Conservation (phyloP, 2,329 filamentous ascomycete genomes). For the Aureobasidium sp. region DNA sequence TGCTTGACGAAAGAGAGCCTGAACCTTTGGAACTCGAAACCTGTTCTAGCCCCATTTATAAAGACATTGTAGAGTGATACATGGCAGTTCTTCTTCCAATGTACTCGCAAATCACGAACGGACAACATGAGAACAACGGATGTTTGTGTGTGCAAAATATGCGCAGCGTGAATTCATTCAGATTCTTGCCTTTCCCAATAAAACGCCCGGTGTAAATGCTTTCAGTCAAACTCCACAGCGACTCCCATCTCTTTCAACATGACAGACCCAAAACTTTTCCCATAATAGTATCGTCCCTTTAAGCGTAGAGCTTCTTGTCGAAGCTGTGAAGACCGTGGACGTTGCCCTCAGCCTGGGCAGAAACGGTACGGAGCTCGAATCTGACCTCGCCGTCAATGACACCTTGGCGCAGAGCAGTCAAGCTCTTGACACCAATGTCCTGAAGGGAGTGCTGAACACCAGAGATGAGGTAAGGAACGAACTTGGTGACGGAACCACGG, state of each 20-base stretch:
- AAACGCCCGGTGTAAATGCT: conserved; percentile 15
- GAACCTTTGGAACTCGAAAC: no score
- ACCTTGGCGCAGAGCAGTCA: conserved; percentile 67
- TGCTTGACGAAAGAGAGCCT: no score
- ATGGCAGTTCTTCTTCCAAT: no score
- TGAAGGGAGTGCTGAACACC: conserved; percentile 97
- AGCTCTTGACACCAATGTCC: conserved; percentile 80
- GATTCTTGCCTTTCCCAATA: background rate
- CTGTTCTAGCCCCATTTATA: no score
- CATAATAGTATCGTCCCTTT: conserved; percentile 10
- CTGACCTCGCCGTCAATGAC: conserved; percentile 70
- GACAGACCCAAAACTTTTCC: background rate
- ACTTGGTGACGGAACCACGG: conserved; percentile 83
- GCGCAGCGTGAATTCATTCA: conserved; percentile 13
- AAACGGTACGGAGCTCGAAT: conserved; percentile 90
- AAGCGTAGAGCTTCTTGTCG: conserved; percentile 99
- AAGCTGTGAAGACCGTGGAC: conserved; percentile 96
- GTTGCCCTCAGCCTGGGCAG: conserved; percentile 91
- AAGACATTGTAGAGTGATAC: no score
- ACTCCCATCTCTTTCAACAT: conserved; percentile 13
- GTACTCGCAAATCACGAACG: no score
- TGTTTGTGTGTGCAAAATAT: conserved; percentile 4
- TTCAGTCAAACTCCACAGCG: conserved; percentile 13
- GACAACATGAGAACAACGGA: background rate
- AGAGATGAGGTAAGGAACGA: conserved; percentile 89